Evolutionary conservation across 352 stramenopile genomes (phyloP).

Genomic region (Phytophthora tubulina): DNA sequence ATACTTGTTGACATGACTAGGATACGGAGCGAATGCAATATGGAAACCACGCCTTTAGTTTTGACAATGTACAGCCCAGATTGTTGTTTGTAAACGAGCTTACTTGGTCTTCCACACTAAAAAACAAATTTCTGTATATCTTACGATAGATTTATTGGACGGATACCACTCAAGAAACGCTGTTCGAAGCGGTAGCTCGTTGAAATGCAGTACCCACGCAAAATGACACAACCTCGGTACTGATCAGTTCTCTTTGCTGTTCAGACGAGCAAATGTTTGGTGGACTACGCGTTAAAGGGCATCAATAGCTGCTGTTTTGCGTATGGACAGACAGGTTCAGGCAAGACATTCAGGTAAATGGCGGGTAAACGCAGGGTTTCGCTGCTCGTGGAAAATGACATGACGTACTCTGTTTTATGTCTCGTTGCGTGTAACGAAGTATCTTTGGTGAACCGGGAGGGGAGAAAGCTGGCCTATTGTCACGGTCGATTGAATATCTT

Average conservation of each 20-base stretch:
- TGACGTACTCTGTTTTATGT: conserved; percentile 1
- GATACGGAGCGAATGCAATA: conserved; percentile 89
- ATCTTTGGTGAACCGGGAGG: conserved; percentile 90
- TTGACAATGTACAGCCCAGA: conserved; percentile 67
- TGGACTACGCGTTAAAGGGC: conserved; percentile 92
- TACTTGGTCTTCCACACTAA: not conserved
- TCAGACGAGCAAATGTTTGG: conserved; percentile 85
- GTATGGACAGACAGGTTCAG: conserved; percentile 90
- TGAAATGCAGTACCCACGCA: not conserved
- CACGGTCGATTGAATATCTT: conserved; percentile 90
- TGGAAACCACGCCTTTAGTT: conserved; percentile 88
- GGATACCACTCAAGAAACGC: conserved; percentile 72
- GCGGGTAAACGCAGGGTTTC: not conserved
- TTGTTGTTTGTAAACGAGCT: not conserved
- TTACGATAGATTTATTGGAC: conserved; percentile 79
- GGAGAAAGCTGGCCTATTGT: conserved; percentile 89
- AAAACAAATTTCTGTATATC: not conserved
- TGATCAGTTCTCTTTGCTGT: not conserved
- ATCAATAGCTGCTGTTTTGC: conserved; percentile 96
- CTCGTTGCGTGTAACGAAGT: conserved; percentile 30
- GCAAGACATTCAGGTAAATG: conserved; percentile 83
- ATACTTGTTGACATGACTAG: conserved; percentile 30
- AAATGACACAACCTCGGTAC: not conserved
- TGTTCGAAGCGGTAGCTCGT: conserved; percentile 70
- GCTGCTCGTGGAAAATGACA: not conserved